Evolutionary conservation across 2,329 filamentous ascomycete genomes (phyloP).

Genomic region (Tolypocladium nubicola): DNA sequence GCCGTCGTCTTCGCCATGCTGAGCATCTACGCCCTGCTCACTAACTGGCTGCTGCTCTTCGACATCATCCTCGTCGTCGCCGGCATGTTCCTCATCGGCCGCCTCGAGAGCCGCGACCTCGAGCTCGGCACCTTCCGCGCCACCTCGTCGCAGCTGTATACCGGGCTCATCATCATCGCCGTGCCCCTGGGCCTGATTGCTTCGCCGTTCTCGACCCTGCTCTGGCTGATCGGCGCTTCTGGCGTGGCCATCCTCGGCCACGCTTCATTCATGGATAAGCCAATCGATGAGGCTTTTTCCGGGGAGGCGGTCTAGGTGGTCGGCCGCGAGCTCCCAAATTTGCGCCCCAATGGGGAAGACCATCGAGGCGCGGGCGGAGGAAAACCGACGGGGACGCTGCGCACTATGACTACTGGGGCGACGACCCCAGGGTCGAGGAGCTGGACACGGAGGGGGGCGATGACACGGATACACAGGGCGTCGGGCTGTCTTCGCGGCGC

Average conservation of each 20-base stretch:
- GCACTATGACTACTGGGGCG: constrained; percentile 24
- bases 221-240: constrained; percentile 94
- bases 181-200: constrained; percentile 79
- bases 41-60: constrained; percentile 78
- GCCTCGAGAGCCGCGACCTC: constrained; percentile 79
- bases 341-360: constrained; percentile 98
- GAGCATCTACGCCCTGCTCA: constrained; percentile 87
- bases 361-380: constrained; percentile 78
- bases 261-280: constrained; percentile 93
- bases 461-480: constrained; percentile 43
- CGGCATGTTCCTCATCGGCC: constrained; percentile 86
- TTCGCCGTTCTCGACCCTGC: constrained; percentile 71
- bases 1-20: constrained; percentile 88
- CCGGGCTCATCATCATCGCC: constrained; percentile 69
- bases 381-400: constrained; percentile 39
- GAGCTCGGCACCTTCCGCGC: constrained; percentile 75
- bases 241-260: constrained; percentile 92
- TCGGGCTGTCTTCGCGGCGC: constrained; percentile 34
- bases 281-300: constrained; percentile 99
- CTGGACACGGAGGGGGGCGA: constrained; percentile 50
- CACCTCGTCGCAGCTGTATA: constrained; percentile 90
- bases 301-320: constrained; percentile 99
- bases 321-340: constrained; percentile 97
- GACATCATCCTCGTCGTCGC: constrained; percentile 80
- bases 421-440: constrained; percentile 49